Conservation (phyloP, 371 early-diverging fungal genomes). For the Mortierella sp. region DNA sequence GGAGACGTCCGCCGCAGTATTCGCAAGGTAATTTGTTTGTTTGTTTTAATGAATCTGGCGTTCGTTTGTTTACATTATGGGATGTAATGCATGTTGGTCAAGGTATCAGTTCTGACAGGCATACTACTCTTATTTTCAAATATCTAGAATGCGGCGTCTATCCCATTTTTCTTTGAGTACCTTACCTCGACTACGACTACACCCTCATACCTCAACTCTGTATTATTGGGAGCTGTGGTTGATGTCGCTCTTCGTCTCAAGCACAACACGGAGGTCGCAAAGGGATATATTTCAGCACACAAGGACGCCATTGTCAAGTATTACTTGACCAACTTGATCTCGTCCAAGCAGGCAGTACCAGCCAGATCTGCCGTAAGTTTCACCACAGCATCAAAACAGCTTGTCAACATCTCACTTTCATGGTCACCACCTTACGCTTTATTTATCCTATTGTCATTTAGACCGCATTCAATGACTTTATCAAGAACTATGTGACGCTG, state of each 20-base stretch:
- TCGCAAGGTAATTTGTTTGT: conserved; percentile 56
- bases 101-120: not conserved
- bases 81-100: too few relatives aligned
- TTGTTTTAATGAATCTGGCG: not conserved
- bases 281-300: conserved; percentile 36
- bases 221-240: conserved; percentile 71
- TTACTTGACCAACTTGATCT: conserved; percentile 72
- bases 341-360: conserved; percentile 69
- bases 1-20: conserved; percentile 72
- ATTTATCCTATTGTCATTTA: conserved; percentile 17
- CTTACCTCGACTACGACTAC: conserved; percentile 63
- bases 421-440: not conserved
- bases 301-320: conserved; percentile 70
- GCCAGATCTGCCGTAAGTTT: conserved; percentile 60
- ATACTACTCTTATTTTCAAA: not conserved
- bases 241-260: conserved; percentile 70
- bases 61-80: not conserved
- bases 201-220: conserved; percentile 68
- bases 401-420: not conserved
- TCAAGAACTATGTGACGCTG: conserved; percentile 64
- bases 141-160: conserved; percentile 59
- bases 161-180: conserved; percentile 64
- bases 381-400: too few relatives aligned
- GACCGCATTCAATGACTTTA: conserved; percentile 72
- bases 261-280: conserved; percentile 44